These are phyloP conservation scores for Typha latifolia DNA, from an alignment of 176 grass and related monocot species.

Conservation along the genomic window DNA sequence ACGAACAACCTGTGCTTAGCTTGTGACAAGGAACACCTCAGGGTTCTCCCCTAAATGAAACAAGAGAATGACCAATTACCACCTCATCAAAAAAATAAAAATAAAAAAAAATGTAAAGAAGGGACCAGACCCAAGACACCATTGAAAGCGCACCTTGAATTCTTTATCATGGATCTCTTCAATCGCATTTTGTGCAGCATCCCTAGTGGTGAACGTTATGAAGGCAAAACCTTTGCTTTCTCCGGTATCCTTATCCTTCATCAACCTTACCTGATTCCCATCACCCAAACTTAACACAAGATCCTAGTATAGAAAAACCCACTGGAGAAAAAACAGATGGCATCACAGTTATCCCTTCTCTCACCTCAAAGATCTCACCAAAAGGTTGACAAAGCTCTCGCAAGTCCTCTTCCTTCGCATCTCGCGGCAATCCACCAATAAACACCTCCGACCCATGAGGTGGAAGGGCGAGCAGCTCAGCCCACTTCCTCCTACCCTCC, in stretches of 20 bases:
- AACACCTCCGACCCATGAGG: constrained; percentile 87
- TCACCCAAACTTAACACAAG: background rate
- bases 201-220: constrained; percentile 52
- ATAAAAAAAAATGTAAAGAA: background rate
- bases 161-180: constrained; percentile 85
- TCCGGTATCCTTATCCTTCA: constrained; percentile 82
- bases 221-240: constrained; percentile 96
- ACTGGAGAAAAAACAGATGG: background rate
- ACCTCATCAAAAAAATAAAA: background rate
- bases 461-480: constrained; percentile 58
- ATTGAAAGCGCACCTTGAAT: constrained; percentile 43
- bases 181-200: constrained; percentile 49
- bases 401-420: constrained; percentile 63
- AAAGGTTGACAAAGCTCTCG: constrained; percentile 63
- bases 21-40: constrained; percentile 86
- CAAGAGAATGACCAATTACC: background rate
- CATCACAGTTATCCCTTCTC: background rate
- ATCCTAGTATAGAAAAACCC: constrained; percentile 4
- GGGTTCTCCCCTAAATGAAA: constrained; percentile 63
- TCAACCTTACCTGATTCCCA: constrained; percentile 63
- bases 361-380: constrained; percentile 74
- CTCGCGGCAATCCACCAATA: constrained; percentile 65
- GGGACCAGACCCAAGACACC: background rate
- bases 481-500: constrained; percentile 72
- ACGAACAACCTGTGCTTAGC: constrained; percentile 91